These are phyloP conservation scores for Cyclocybe aegerita DNA, from an alignment of 768 basidiomycete species.

Conservation along the genomic window DNA sequence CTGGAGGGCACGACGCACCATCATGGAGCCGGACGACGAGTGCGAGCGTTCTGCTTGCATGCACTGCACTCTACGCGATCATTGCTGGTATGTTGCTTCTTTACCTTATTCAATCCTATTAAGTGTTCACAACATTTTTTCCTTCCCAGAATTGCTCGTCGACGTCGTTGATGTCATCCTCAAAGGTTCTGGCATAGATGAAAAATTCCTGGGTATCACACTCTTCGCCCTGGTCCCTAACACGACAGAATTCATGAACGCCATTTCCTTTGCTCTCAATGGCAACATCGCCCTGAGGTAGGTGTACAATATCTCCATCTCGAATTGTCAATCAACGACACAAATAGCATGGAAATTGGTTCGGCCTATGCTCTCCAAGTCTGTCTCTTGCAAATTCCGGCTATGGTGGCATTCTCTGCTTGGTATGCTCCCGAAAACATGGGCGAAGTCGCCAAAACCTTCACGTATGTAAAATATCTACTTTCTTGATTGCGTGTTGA, in stretches of 20 bases:
- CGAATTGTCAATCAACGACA: neutral
- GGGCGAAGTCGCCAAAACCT: slow-evolving; percentile 85
- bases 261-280: slow-evolving; percentile 95
- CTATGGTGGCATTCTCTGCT: slow-evolving; percentile 98
- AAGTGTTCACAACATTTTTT: neutral
- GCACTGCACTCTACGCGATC: slow-evolving; percentile 90
- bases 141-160: slow-evolving; percentile 75
- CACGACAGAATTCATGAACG: slow-evolving; percentile 99
- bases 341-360: slow-evolving; percentile 93
- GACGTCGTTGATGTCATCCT: slow-evolving; percentile 95
- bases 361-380: slow-evolving; percentile 99
- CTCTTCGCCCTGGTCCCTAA: slow-evolving; percentile 98
- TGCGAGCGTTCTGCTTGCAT: slow-evolving; percentile 84
- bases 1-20: slow-evolving; percentile 88
- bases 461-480: slow-evolving; percentile 67
- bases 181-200: slow-evolving; percentile 88
- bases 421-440: slow-evolving; percentile 88
- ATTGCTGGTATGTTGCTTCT: slow-evolving; percentile 77
- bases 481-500: neutral
- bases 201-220: slow-evolving; percentile 96
- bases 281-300: slow-evolving; percentile 96
- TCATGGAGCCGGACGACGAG: slow-evolving; percentile 93
- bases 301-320: slow-evolving; percentile 16
- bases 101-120: neutral
- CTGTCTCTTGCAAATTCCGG: slow-evolving; percentile 94